A percentile compares a stretch with the other conserved stretches of the same genome.
phyloP scores from a whole-genome alignment of 495 filamentous ascomycete species.

The Trichoderma erinaceum region DNA sequence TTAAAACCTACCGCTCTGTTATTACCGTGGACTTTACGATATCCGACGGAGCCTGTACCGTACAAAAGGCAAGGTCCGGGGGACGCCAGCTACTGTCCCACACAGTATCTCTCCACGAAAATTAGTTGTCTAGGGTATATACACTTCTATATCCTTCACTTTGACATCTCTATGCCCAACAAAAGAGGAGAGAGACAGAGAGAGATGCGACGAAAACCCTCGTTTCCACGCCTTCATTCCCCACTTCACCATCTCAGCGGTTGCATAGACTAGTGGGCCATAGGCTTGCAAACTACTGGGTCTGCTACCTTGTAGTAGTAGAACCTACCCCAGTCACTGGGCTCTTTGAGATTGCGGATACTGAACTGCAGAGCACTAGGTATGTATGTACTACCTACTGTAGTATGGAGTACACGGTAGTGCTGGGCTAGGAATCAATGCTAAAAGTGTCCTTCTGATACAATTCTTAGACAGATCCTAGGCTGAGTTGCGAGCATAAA shows the following conservation, averaged over 20 bases:
- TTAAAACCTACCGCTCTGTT: not conserved
- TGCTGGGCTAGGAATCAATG: not conserved
- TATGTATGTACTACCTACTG: not conserved
- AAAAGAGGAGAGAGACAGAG: not conserved
- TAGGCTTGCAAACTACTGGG: not conserved
- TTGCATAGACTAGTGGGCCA: not conserved
- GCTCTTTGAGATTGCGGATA: not conserved
- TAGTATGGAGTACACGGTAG: not conserved
- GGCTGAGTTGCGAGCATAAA: not conserved
- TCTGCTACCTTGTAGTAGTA: not conserved
- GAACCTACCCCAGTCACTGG: not conserved
- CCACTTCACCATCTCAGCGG: conserved; percentile 5
- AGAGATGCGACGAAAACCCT: not conserved
- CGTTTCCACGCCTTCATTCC: not conserved
- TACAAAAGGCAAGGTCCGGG: not conserved
- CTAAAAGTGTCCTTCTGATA: not conserved
- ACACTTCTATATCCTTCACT: not conserved
- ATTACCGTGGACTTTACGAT: not conserved
- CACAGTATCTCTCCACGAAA: not conserved
- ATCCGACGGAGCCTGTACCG: not conserved
- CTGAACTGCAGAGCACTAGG: not conserved
- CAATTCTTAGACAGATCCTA: not conserved
- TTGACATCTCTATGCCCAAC: not conserved
- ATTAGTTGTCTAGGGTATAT: not conserved
- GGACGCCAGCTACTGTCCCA: not conserved